Conservation (phyloP, 768 basidiomycete species). For the Russula olivacea region DNA sequence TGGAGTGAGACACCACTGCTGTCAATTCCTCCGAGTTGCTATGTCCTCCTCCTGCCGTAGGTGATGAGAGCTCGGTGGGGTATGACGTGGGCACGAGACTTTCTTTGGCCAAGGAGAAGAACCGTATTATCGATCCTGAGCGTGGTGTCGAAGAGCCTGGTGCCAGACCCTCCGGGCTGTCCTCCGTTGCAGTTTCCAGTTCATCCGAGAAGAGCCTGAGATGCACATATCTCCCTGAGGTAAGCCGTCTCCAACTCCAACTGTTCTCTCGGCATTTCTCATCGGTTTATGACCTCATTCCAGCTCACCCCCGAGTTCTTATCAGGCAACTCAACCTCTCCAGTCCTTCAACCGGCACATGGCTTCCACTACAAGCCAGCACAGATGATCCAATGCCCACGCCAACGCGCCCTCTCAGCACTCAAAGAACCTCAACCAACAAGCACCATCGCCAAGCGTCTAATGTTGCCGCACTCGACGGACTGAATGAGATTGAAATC, state of each 20-base stretch:
- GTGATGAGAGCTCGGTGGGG: neutral
- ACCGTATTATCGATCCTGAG: neutral
- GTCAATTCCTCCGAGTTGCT: constrained; percentile 4
- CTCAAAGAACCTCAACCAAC: constrained; percentile 6
- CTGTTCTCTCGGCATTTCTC: neutral
- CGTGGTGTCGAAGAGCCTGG: neutral
- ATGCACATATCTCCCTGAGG: constrained; percentile 22
- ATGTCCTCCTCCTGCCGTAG: constrained; percentile 1
- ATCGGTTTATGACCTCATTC: neutral
- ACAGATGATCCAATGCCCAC: neutral
- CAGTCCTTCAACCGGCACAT: constrained; percentile 14
- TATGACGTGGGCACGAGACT: neutral
- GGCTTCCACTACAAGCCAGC: constrained; percentile 22
- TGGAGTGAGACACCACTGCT: neutral
- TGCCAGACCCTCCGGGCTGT: too few relatives aligned
- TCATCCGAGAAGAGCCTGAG: constrained; percentile 18
- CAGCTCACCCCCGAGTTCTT: constrained; percentile 22
- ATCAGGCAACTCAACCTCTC: constrained; percentile 20
- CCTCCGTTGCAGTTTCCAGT: neutral
- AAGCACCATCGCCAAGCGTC: constrained; percentile 8
- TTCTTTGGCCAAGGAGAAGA: constrained; percentile 8
- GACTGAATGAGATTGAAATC: neutral
- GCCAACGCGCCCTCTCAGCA: constrained; percentile 17
- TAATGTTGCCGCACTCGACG: neutral
- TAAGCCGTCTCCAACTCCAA: neutral